A percentile compares a stretch with the other conserved stretches of the same genome.
Evolutionary conservation across 2,329 filamentous ascomycete genomes (phyloP).

Genomic region (Ilyonectria destructans): DNA sequence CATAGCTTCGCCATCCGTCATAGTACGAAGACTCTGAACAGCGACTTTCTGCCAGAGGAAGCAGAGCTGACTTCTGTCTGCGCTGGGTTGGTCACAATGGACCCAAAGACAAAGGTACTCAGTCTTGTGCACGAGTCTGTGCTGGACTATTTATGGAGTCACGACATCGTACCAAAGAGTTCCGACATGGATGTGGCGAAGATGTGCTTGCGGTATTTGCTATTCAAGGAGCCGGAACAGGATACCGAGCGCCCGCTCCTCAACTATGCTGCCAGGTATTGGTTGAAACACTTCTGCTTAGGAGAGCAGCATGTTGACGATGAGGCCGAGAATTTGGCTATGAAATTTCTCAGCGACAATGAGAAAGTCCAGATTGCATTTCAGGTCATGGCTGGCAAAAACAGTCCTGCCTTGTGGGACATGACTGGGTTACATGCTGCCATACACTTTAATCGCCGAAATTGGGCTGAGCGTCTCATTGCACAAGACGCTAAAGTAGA

Average conservation of each 20-base stretch:
- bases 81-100: slow-evolving; percentile 3
- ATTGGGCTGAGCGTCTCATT: neutral
- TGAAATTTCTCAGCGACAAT: neutral
- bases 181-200: neutral
- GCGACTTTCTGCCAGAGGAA: neutral
- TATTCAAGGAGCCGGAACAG: neutral
- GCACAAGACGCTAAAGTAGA: neutral
- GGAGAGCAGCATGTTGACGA: neutral
- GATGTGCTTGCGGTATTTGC: neutral
- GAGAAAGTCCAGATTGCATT: neutral
- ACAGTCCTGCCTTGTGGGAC: neutral
- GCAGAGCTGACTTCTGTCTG: neutral
- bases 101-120: neutral
- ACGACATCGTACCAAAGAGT: neutral
- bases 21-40: neutral
- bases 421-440: slow-evolving; percentile 6
- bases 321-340: neutral
- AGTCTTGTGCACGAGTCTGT: neutral
- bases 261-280: neutral
- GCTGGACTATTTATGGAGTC: neutral
- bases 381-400: neutral
- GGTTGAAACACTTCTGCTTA: neutral
- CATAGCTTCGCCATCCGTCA: neutral
- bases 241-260: neutral
- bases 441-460: neutral